A percentile compares a stretch with the other conserved stretches of the same genome.
These are phyloP conservation scores for Diplocarpon mali DNA, from an alignment of 2,329 filamentous ascomycete genomes.

Conservation along the genomic window DNA sequence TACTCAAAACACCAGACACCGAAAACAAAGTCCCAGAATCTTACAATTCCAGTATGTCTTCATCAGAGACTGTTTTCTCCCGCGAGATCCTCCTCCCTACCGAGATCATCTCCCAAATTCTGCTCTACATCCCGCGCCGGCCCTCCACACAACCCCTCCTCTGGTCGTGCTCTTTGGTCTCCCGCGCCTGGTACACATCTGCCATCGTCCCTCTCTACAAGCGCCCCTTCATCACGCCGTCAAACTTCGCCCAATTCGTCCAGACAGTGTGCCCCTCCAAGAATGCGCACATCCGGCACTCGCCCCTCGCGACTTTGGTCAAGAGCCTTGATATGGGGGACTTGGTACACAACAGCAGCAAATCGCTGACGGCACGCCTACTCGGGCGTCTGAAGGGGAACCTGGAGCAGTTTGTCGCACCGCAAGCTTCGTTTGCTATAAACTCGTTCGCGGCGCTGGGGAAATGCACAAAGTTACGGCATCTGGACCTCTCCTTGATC, in stretches of 20 bases:
- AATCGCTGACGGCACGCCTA: constrained; percentile 25
- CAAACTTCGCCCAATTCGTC: constrained; percentile 26
- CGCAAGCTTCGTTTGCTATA: constrained; percentile 26
- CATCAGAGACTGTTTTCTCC: not conserved
- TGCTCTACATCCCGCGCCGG: constrained; percentile 21
- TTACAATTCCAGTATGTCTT: not conserved
- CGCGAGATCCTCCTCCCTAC: constrained; percentile 23
- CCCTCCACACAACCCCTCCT: constrained; percentile 17
- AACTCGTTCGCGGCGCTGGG: constrained; percentile 27
- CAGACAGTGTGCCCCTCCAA: constrained; percentile 27
- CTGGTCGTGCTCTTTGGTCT: constrained; percentile 24
- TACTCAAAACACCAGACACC: not conserved
- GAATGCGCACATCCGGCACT: constrained; percentile 27
- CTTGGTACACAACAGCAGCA: constrained; percentile 25
- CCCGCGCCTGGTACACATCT: constrained; percentile 24
- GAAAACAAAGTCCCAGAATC: not conserved
- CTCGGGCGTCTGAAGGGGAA: constrained; percentile 26
- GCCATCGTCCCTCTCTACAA: constrained; percentile 22
- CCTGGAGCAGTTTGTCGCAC: constrained; percentile 26
- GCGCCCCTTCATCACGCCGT: constrained; percentile 21
- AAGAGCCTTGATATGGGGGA: constrained; percentile 25
- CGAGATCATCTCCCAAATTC: constrained; percentile 26
- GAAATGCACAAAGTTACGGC: constrained; percentile 25
- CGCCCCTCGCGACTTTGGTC: constrained; percentile 23
- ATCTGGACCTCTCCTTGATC: constrained; percentile 26